Conservation (phyloP, 2,329 filamentous ascomycete species). For the Rosellinia necatrix region DNA sequence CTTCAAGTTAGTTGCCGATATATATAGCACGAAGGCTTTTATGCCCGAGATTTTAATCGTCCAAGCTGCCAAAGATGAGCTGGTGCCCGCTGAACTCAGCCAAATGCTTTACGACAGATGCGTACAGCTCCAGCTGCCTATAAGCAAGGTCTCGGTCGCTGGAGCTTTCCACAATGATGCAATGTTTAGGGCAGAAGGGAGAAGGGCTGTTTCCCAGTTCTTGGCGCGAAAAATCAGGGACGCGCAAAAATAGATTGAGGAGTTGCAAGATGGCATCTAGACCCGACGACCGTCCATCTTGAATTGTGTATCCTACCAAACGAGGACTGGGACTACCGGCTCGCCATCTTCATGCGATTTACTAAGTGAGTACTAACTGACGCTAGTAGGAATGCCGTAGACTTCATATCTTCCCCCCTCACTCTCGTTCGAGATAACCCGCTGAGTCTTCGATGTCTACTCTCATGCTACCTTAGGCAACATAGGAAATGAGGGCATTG, state of each 20-base stretch:
- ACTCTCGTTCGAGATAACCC: too few species aligned
- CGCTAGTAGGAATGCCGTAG: too few species aligned
- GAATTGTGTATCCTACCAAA: too few species aligned
- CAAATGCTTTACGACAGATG: constrained; percentile 53
- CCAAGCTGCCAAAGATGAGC: constrained; percentile 62
- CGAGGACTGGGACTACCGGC: too few species aligned
- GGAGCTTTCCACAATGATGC: constrained; percentile 63
- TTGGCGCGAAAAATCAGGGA: constrained; percentile 39
- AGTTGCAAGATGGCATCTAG: neutral
- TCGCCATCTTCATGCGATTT: too few species aligned
- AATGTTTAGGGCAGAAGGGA: constrained; percentile 52
- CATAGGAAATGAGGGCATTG: too few species aligned
- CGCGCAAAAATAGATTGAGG: neutral
- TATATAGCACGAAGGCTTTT: constrained; percentile 29
- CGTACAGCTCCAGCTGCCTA: constrained; percentile 50
- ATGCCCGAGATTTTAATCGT: constrained; percentile 54
- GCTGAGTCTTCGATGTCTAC: too few species aligned
- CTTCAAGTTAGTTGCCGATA: constrained; percentile 48
- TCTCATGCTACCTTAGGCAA: too few species aligned
- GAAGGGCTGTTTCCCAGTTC: constrained; percentile 50
- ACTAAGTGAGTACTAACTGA: too few species aligned
- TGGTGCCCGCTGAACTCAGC: constrained; percentile 59
- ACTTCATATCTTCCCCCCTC: too few species aligned
- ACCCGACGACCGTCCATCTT: neutral
- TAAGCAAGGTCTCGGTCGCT: constrained; percentile 49